Conservation (phyloP, 495 filamentous ascomycete genomes). For the Lepidopterella palustris region DNA sequence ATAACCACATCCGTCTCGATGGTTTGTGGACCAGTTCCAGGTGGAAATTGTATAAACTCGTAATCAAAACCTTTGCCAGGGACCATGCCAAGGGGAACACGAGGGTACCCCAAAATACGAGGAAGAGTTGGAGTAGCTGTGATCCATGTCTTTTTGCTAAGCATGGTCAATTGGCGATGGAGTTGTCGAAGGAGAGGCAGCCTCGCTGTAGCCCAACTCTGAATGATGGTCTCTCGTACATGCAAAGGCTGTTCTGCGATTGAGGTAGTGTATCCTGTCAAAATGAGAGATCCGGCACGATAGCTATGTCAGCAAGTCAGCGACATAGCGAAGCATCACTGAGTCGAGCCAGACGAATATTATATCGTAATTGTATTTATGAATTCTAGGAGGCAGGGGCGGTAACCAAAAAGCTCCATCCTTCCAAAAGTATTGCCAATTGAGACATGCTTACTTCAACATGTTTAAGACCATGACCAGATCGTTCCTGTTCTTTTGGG, state of each 20-base stretch:
- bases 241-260: conserved; percentile 31
- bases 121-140: conserved; percentile 52
- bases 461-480: conserved; percentile 28
- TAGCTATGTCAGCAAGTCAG: conserved; percentile 23
- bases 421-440: no score
- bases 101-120: conserved; percentile 56
- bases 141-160: conserved; percentile 47
- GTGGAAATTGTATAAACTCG: conserved; percentile 48
- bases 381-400: no score
- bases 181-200: conserved; percentile 31
- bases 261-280: conserved; percentile 33
- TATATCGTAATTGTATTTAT: no score
- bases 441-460: conserved; percentile 24
- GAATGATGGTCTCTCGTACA: conserved; percentile 30
- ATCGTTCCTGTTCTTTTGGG: conserved; percentile 21
- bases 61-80: conserved; percentile 51
- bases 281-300: conserved; percentile 30
- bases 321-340: no score
- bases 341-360: no score
- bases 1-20: conserved; percentile 78
- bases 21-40: conserved; percentile 43
- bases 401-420: no score
- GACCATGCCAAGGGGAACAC: conserved; percentile 54
- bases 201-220: conserved; percentile 27
- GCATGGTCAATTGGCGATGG: conserved; percentile 25